A percentile compares a stretch with the other conserved stretches of the same genome.
Evolutionary conservation across 2,329 filamentous ascomycete genomes (phyloP).

Genomic region (Boeremia lycopersici): DNA sequence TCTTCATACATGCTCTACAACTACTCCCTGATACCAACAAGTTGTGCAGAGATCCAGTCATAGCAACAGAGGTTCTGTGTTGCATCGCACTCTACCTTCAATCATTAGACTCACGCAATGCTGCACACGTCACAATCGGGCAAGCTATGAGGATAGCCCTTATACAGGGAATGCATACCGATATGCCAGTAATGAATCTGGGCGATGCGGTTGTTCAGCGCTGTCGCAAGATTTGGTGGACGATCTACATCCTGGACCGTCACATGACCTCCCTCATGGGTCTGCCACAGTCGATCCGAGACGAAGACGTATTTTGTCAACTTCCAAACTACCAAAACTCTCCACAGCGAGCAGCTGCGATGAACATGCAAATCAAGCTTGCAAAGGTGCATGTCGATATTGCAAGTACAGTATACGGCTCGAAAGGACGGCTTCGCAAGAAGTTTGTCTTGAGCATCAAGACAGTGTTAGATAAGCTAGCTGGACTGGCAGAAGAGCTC

Average conservation of each 20-base stretch:
- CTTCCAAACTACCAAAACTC: conserved; percentile 53
- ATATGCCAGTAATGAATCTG: conserved; percentile 54
- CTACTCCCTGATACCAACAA: conserved; percentile 57
- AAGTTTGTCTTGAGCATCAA: conserved; percentile 46
- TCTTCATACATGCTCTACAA: conserved; percentile 66
- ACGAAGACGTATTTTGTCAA: conserved; percentile 58
- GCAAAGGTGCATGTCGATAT: conserved; percentile 54
- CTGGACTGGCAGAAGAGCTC: conserved; percentile 50
- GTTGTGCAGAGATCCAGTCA: conserved; percentile 52
- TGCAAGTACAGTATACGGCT: conserved; percentile 53
- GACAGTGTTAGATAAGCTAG: conserved; percentile 47
- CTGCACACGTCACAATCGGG: conserved; percentile 57
- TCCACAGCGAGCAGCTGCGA: conserved; percentile 47
- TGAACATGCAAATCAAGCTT: conserved; percentile 56
- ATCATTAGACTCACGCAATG: conserved; percentile 55
- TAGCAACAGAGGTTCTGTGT: conserved; percentile 58
- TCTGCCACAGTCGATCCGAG: conserved; percentile 55
- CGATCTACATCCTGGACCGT: conserved; percentile 59
- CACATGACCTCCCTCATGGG: conserved; percentile 63
- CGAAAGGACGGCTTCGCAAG: conserved; percentile 55
- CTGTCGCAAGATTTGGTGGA: conserved; percentile 61
- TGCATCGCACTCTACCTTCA: conserved; percentile 61
- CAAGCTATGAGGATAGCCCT: conserved; percentile 59
- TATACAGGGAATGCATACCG: conserved; percentile 59
- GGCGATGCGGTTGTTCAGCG: conserved; percentile 52